Evolutionary conservation across 2,329 filamentous ascomycete genomes (phyloP), one percentile per base, ranked within the genome.

Genomic region (Trichoderma atroviride): DNA sequence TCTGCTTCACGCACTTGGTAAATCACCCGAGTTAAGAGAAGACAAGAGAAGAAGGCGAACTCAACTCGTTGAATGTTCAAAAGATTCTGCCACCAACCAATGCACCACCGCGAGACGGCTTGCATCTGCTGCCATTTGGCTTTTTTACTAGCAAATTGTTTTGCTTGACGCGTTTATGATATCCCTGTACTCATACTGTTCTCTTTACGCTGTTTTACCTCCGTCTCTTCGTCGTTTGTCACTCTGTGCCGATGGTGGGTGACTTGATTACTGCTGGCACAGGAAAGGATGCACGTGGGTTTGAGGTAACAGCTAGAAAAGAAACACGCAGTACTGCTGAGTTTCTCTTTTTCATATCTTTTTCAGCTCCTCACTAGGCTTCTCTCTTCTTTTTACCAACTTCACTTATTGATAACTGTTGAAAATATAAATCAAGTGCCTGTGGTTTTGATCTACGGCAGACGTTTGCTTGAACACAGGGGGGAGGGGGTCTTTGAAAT

Each of bases 111-210:
- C 62, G 37, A 65, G 62, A 65, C 62, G 62, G 52, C 13, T 29
- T 65, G 35, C 52, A 57, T 57, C 52, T 43, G 52, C 22, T 40
- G 55, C 43, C 52, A 37, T 65, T 66, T 50, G 52, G 19, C 29
- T 7, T 50, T 58, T 66, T 50, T 66, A 55, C 33, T 58, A 50
- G 53, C 40, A 66, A 58, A 47, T 50, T 11, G 27, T 58, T 27
- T 58, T 66, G 40, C 55, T 33, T 66, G 33, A 64, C 61, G 61
- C 58, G 52, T 31, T 66, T 66, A 66, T 66, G 63, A 66, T 66
- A 66, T 66, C 63, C 63, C 27, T 65, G 53, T 65, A 53, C 52
- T 57, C 52, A 57, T 35, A 47, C 33, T 47, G 62, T 57, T 40
- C 27, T 57, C 37, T 19, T 37, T 47, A 43, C 31, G 29, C 24